These are phyloP conservation scores for Penicillium malachiteum DNA, from an alignment of 495 filamentous ascomycete genomes.

Conservation along the genomic window DNA sequence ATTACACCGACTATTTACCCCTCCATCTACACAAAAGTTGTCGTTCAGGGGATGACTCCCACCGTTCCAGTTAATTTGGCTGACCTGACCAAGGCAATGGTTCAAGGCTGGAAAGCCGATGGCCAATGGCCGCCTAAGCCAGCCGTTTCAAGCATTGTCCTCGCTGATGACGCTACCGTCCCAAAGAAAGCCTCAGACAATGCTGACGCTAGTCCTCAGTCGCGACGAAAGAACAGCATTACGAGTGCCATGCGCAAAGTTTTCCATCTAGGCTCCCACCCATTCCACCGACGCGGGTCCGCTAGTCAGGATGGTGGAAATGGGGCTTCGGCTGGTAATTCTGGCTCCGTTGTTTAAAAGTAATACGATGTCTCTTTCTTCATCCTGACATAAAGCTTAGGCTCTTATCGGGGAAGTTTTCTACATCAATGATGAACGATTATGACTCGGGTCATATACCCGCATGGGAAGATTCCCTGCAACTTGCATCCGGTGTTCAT, in stretches of 20 bases:
- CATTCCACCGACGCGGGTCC: conserved; percentile 43
- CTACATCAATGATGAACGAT: conserved; percentile 3
- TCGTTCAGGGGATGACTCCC: conserved; percentile 73
- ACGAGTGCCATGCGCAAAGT: conserved; percentile 48
- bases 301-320: conserved; percentile 28
- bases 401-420: conserved; percentile 5
- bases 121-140: conserved; percentile 88
- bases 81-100: conserved; percentile 77
- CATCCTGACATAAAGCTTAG: background rate
- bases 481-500: conserved; percentile 1
- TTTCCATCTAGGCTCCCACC: conserved; percentile 30
- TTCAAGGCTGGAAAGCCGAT: conserved; percentile 90
- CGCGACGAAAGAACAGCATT: conserved; percentile 37
- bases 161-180: conserved; percentile 32
- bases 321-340: conserved; percentile 2
- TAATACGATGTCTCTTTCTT: background rate
- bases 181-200: conserved; percentile 18
- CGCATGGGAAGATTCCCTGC: background rate
- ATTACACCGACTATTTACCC: conserved; percentile 72
- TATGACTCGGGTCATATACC: background rate
- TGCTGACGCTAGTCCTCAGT: conserved; percentile 18
- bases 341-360: conserved; percentile 10
- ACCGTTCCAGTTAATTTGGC: conserved; percentile 82
- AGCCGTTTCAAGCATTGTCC: conserved; percentile 32
- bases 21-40: conserved; percentile 84